Conservation (phyloP, 2,329 filamentous ascomycete species). For the Thermomyces lanuginosus region DNA sequence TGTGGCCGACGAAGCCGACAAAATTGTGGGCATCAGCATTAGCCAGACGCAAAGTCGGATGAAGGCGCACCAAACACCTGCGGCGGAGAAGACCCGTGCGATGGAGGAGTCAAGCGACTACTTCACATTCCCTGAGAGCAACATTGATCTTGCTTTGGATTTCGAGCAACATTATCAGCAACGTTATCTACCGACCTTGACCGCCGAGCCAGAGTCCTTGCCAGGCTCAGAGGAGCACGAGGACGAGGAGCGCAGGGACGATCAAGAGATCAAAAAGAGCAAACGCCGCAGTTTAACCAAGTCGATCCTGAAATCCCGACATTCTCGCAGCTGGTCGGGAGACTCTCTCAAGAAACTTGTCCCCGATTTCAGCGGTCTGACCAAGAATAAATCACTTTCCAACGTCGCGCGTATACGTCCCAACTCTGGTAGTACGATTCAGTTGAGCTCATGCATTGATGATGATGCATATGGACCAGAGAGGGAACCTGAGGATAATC, state of each 20-base stretch:
- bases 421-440: too few relatives aligned
- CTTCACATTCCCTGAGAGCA: too few relatives aligned
- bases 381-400: slow-evolving; percentile 16
- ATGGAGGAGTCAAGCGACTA: slow-evolving; percentile 35
- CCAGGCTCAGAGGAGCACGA: slow-evolving; percentile 4
- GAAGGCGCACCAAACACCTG: slow-evolving; percentile 40
- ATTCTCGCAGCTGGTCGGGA: slow-evolving; percentile 22
- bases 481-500: too few relatives aligned
- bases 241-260: slow-evolving; percentile 4
- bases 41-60: slow-evolving; percentile 40
- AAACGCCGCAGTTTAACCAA: slow-evolving; percentile 19
- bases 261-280: slow-evolving; percentile 1
- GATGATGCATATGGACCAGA: too few relatives aligned
- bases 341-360: slow-evolving; percentile 22
- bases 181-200: slow-evolving; percentile 17
- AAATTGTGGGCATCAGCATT: slow-evolving; percentile 43
- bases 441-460: too few relatives aligned
- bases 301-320: slow-evolving; percentile 17
- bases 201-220: slow-evolving; percentile 17
- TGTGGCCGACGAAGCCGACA: slow-evolving; percentile 20
- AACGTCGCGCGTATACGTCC: too few relatives aligned
- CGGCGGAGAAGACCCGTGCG: slow-evolving; percentile 41
- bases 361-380: slow-evolving; percentile 18
- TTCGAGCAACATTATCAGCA: too few relatives aligned
- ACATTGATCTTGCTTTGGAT: too few relatives aligned